Base-by-base conservation (phyloP, 352 stramenopile genomes). In the Peronospora destructor region DNA sequence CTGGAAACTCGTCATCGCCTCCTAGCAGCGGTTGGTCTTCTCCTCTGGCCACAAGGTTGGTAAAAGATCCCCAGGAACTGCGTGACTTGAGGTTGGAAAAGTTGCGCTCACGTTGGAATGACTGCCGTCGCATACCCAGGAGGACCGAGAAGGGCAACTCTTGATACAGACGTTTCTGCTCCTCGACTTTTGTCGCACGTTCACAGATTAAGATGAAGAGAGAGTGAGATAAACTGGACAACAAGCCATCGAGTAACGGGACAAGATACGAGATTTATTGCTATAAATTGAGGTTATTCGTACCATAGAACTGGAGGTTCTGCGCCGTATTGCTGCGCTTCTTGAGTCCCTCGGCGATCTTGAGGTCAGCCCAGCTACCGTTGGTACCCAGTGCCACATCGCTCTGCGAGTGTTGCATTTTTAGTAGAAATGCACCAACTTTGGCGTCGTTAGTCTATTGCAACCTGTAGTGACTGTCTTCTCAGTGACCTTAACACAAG, bases 231-330 rank as follows among this genome's bases (percentile, higher is more conserved):
- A 44, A 21, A 53, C 30, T 21, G 19, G 34, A 10, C 35, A 9
- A 49, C 17, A 17, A 51, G 6, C 34, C n/a, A 38, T 32, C 1
- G 19, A 29, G 12, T 42, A 10, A n/a, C n/a, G 13, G 14, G 12
- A 35, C 13, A 23, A 23, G 13, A 13, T 6, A n/a, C 25, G 2
- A 19, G 2, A 33, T 12, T 32, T 3, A 12, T 12, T 32, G 28
- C 6, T 32, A 26, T 32, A 21, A 38, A 36, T 1, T 16, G 30
- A 36, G 12, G 28, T 28, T 4, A 34, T 3, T 50, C 60, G 40
- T 53, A 87, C 76, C 73, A 72, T 87, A 87, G 32, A 85, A 87
- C 50, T 82, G 64, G 33, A 87, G 72, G 46, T 87, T 87, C 54
- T 87, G 76, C 45, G 74, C 74, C 50, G 76, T 87, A 50, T 85